phyloP scores from a whole-genome alignment of 169 alveolate species.

The Cryptosporidium meleagridis region DNA sequence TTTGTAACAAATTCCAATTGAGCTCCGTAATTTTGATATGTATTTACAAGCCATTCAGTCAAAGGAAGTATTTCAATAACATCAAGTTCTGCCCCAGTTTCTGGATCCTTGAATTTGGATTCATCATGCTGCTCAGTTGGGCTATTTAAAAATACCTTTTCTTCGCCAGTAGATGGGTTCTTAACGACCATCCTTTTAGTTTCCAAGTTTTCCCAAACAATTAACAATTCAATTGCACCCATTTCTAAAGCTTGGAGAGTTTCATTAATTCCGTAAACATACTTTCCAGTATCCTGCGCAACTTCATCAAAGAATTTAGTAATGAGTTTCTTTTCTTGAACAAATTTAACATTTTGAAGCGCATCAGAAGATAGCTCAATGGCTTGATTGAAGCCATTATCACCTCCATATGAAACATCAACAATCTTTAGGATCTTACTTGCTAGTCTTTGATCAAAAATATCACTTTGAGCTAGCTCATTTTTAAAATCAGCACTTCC shows the following conservation, averaged over 20 bases:
- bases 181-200: conserved; percentile 84
- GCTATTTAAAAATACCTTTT: conserved; percentile 81
- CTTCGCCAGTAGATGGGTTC: conserved; percentile 87
- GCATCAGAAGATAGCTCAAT: conserved; percentile 95
- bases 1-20: conserved; percentile 95
- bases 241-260: conserved; percentile 90
- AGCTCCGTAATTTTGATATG: conserved; percentile 95
- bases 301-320: conserved; percentile 95
- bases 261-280: conserved; percentile 96
- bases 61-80: conserved; percentile 90
- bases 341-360: conserved; percentile 89
- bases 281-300: conserved; percentile 97
- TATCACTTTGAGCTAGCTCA: conserved; percentile 92
- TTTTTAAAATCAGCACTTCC: conserved; percentile 99
- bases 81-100: conserved; percentile 90
- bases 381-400: conserved; percentile 98
- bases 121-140: conserved; percentile 84
- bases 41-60: conserved; percentile 97
- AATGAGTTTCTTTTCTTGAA: conserved; percentile 87
- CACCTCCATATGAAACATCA: conserved; percentile 99
- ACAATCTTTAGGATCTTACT: conserved; percentile 94
- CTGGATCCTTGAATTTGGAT: conserved; percentile 80
- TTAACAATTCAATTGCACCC: conserved; percentile 95
- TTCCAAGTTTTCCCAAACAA: conserved; percentile 94
- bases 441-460: conserved; percentile 95